Evolutionary conservation across 2,329 filamentous ascomycete species (phyloP).

Genomic region (Paradendryphiella salina): DNA sequence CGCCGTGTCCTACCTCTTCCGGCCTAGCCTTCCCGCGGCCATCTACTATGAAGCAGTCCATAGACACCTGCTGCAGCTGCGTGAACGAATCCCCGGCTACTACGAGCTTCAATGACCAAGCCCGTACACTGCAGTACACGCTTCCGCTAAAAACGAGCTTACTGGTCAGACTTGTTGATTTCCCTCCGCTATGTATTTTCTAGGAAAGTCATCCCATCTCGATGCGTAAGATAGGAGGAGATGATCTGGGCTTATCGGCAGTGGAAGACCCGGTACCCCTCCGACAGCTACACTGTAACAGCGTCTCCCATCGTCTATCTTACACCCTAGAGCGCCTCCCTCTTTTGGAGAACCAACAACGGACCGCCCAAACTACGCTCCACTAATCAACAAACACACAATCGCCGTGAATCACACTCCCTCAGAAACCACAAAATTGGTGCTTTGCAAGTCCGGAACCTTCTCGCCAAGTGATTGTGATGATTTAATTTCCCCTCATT

Average conservation of each 20-base stretch:
- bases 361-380: not conserved
- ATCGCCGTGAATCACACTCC: too few species aligned
- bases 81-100: not conserved
- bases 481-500: not conserved
- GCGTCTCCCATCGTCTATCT: not conserved
- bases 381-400: not conserved
- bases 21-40: conserved; percentile 17
- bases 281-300: not conserved
- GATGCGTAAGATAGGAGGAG: too few species aligned
- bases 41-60: conserved; percentile 2
- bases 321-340: not conserved
- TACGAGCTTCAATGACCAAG: not conserved
- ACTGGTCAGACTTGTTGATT: not conserved
- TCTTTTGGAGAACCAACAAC: not conserved
- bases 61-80: not conserved
- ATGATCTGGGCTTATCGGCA: not conserved
- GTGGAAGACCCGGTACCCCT: not conserved
- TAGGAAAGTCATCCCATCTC: too few species aligned
- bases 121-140: not conserved
- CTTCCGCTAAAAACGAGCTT: not conserved
- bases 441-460: too few species aligned
- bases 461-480: too few species aligned
- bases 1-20: conserved; percentile 10
- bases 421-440: too few species aligned
- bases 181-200: too few species aligned